Evolutionary conservation across 2,329 filamentous ascomycete species (phyloP), one percentile per base, ranked within the genome.

Genomic region (Colletotrichum costaricense): DNA sequence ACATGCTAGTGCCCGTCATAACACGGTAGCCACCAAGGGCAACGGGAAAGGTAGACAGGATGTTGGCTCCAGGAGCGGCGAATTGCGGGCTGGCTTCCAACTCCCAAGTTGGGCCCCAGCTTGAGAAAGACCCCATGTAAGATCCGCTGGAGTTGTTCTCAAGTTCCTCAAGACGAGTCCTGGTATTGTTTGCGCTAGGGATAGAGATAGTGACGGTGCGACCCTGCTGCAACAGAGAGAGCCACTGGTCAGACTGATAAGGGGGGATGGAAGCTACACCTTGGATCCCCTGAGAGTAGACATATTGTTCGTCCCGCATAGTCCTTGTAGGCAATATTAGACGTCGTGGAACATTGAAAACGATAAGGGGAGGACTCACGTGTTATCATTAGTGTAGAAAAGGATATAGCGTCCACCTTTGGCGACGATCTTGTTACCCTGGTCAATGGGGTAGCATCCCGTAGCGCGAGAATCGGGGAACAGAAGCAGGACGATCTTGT

Each of bases 41-140:
- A 2, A 84, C 78, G 0, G 88, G 89, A 74, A 84, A 92, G 0
- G 90, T 91, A 6, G 89, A 91, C 28, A 92, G 80, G 58, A 92
- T 91, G 65, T 85, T 84, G 63, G 88, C 88, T 33, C 90, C 89
- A 3, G 89, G 88, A 1, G 88, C 82, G 9, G 85, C 86, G 52
- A 91, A 79, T 75, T 90, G 85, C 2, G 89, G 89, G 78, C 89
- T 90, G 54, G 88, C 80, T 54, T 88, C 86, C 74, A 90, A 81
- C 77, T 92, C 89, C 78, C 86, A 91, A 1, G 87, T 90, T 1
- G 90, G 90, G 6, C 90, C 90, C 90, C 90, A 92, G 14, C 86
- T 88, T 38, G 87, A 89, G 78, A 83, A 91, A 4, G 79, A 79
- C 76, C 86, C 90, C 54, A 88, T 78, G 59, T 85, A 87, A 4